These are phyloP conservation scores for Aspergillus jensenii DNA, from an alignment of 2,329 filamentous ascomycete genomes.

Conservation along the genomic window DNA sequence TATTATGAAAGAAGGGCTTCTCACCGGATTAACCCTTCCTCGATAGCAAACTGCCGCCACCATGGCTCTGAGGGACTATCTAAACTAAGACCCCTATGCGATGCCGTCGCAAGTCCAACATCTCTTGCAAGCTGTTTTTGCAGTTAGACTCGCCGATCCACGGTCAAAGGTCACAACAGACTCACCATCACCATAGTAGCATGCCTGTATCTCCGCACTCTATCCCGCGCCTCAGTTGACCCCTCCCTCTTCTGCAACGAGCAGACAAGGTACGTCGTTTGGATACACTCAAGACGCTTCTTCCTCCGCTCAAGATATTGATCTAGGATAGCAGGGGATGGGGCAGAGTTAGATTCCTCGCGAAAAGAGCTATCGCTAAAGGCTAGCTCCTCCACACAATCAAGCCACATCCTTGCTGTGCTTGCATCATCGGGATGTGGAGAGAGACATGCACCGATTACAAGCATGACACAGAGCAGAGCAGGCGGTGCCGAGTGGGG, in stretches of 20 bases:
- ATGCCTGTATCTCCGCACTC: conserved; percentile 23
- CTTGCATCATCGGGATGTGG: conserved; percentile 14
- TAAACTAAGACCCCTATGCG: conserved; percentile 13
- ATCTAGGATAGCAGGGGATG: neutral
- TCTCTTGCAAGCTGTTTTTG: conserved; percentile 17
- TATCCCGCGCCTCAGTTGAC: conserved; percentile 17
- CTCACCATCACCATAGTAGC: conserved; percentile 24
- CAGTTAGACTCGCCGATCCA: neutral
- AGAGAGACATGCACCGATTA: conserved; percentile 30
- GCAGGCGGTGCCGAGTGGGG: conserved; percentile 10
- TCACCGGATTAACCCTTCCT: conserved; percentile 29
- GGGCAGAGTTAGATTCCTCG: neutral
- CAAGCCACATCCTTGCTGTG: conserved; percentile 20
- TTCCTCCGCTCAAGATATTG: conserved; percentile 9
- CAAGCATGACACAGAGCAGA: conserved; percentile 27
- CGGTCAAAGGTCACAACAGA: neutral
- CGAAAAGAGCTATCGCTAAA: conserved; percentile 19
- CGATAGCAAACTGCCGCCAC: conserved; percentile 23
- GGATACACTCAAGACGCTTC: conserved; percentile 19
- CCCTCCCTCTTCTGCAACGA: conserved; percentile 28
- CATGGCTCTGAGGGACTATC: conserved; percentile 12
- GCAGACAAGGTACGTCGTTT: conserved; percentile 25
- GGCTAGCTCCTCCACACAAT: conserved; percentile 22
- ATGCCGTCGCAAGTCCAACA: conserved; percentile 17
- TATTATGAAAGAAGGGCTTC: neutral